These are phyloP conservation scores for Colletotrichum tabaci DNA, from an alignment of 2,329 filamentous ascomycete species.

Conservation along the genomic window DNA sequence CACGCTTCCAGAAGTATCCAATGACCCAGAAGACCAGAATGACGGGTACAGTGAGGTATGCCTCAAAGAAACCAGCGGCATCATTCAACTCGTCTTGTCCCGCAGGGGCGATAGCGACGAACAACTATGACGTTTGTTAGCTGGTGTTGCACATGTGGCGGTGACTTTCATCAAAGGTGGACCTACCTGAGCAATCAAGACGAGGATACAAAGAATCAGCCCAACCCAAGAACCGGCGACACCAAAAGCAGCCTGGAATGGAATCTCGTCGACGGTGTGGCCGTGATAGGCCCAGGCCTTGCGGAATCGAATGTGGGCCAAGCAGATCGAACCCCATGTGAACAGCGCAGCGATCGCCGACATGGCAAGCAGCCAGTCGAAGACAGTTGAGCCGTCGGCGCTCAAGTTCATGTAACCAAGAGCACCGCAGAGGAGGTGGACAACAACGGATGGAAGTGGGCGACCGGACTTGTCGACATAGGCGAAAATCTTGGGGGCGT, in stretches of 20 bases:
- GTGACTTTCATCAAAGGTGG: slow-evolving; percentile 42
- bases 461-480: slow-evolving; percentile 72
- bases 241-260: slow-evolving; percentile 74
- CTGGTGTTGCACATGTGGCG: too few relatives aligned
- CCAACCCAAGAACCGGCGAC: slow-evolving; percentile 77
- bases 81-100: slow-evolving; percentile 41
- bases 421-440: slow-evolving; percentile 64
- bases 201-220: slow-evolving; percentile 69
- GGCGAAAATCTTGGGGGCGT: slow-evolving; percentile 69
- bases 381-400: slow-evolving; percentile 64
- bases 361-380: slow-evolving; percentile 77
- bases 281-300: slow-evolving; percentile 73
- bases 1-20: slow-evolving; percentile 42
- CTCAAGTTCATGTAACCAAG: slow-evolving; percentile 66
- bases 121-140: slow-evolving; percentile 52
- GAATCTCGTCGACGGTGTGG: slow-evolving; percentile 76
- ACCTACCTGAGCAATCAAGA: slow-evolving; percentile 66
- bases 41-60: slow-evolving; percentile 39
- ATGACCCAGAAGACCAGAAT: slow-evolving; percentile 40
- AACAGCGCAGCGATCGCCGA: slow-evolving; percentile 77
- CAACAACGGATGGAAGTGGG: slow-evolving; percentile 65
- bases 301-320: slow-evolving; percentile 79
- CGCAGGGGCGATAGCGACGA: slow-evolving; percentile 57
- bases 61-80: slow-evolving; percentile 42
- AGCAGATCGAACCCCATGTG: slow-evolving; percentile 79